Evolutionary conservation across 2,329 filamentous ascomycete species (phyloP).

Genomic region (Hypocreales sp.): DNA sequence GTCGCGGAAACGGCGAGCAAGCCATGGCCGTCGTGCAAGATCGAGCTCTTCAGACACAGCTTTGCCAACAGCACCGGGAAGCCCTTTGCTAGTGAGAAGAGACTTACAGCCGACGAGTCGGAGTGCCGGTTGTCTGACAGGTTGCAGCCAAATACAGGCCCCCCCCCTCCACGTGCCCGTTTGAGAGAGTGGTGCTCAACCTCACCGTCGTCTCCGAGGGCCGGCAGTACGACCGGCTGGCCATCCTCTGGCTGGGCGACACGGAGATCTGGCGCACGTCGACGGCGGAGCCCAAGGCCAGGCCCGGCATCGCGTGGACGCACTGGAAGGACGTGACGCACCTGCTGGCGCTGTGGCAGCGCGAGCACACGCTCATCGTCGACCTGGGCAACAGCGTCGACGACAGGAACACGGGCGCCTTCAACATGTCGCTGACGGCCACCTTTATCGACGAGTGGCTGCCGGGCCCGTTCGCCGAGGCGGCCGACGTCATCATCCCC

Average conservation of each 20-base stretch:
- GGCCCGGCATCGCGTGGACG: conserved; percentile 56
- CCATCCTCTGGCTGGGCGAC: conserved; percentile 60
- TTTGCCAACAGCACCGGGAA: conserved; percentile 61
- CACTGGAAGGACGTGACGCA: conserved; percentile 68
- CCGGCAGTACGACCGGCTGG: conserved; percentile 62
- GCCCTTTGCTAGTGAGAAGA: conserved; percentile 50
- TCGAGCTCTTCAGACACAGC: too few species aligned
- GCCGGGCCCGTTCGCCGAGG: conserved; percentile 5
- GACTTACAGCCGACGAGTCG: too few species aligned
- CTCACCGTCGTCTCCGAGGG: conserved; percentile 59
- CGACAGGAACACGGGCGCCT: conserved; percentile 54
- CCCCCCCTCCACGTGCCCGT: conserved; percentile 47
- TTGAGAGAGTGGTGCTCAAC: conserved; percentile 62
- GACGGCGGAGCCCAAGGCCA: conserved; percentile 57
- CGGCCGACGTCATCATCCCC: conserved; percentile 53
- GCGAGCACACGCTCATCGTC: conserved; percentile 61
- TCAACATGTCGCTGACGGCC: conserved; percentile 60
- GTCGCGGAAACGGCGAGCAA: too few species aligned
- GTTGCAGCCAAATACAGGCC: conserved; percentile 7
- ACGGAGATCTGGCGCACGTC: conserved; percentile 73
- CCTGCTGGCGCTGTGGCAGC: conserved; percentile 52
- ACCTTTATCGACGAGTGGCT: conserved; percentile 43
- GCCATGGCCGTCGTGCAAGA: too few species aligned
- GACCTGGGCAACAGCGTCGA: conserved; percentile 62
- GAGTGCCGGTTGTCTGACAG: too few species aligned